Evolutionary conservation across 2,329 filamentous ascomycete species (phyloP).

Genomic region (Ceratocystis huliohia): DNA sequence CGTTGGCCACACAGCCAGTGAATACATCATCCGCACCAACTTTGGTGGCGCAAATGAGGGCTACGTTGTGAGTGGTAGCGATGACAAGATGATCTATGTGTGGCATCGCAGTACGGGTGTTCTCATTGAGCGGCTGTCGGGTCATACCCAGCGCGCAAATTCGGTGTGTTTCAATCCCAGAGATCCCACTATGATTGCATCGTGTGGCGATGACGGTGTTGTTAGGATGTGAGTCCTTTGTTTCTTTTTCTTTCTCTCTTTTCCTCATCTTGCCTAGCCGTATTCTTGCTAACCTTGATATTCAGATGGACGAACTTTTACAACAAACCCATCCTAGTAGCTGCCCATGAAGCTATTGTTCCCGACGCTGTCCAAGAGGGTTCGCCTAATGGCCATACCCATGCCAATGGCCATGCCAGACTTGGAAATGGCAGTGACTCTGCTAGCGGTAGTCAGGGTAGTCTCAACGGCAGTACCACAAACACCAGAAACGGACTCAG

Average conservation of each 20-base stretch:
- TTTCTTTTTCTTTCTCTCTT: not conserved
- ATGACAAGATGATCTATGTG: constrained; percentile 66
- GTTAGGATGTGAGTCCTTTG: constrained; percentile 65
- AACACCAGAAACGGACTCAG: not conserved
- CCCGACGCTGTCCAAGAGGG: not conserved
- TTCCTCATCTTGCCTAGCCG: not conserved
- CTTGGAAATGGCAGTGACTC: not conserved
- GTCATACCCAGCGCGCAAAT: constrained; percentile 68
- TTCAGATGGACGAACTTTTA: not conserved
- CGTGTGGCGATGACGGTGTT: constrained; percentile 74
- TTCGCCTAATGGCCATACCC: not conserved
- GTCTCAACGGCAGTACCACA: not conserved
- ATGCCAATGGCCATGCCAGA: not conserved
- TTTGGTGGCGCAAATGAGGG: constrained; percentile 88
- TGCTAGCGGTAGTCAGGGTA: not conserved
- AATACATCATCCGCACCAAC: constrained; percentile 65
- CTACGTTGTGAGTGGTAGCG: constrained; percentile 83
- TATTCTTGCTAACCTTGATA: not conserved
- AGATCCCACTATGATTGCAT: constrained; percentile 74
- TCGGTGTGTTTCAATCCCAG: constrained; percentile 78
- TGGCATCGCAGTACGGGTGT: constrained; percentile 79
- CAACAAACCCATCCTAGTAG: not conserved
- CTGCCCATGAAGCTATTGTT: not conserved
- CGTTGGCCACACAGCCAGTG: constrained; percentile 58
- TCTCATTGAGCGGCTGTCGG: constrained; percentile 62